These are phyloP conservation scores for Oryza nivara DNA, from an alignment of 176 grass and related monocot genomes.

Conservation along the genomic window DNA sequence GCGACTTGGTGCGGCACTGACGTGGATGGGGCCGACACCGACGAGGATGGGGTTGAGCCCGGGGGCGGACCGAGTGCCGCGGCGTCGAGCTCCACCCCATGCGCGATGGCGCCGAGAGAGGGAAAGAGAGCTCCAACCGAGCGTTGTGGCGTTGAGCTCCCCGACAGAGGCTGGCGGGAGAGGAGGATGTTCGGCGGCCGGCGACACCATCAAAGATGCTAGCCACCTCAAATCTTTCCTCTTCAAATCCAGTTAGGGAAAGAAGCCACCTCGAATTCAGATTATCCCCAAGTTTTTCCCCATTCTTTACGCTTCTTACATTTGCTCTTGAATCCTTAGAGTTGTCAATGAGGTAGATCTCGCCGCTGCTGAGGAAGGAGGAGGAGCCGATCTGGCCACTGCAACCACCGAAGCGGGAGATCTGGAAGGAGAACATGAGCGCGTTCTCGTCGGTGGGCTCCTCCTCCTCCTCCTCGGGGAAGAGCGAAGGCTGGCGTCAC, in stretches of 20 bases:
- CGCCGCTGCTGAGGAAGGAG: background rate
- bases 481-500: no score
- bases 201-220: background rate
- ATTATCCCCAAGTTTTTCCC: background rate
- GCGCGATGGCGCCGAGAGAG: no score
- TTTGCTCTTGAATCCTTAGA: background rate
- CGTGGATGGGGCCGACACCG: no score
- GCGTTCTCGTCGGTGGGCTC: conserved; percentile 72
- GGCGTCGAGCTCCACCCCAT: no score
- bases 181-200: conserved; percentile 30
- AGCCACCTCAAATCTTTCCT: conserved; percentile 66
- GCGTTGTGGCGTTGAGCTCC: no score
- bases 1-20: no score
- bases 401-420: conserved; percentile 36
- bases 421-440: conserved; percentile 60
- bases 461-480: conserved; percentile 1
- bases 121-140: no score
- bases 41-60: no score
- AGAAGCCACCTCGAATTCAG: background rate
- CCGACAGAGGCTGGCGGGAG: no score
- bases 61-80: no score
- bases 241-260: conserved; percentile 48
- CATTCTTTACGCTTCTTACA: background rate
- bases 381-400: conserved; percentile 13
- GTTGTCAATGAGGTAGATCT: background rate